Percentiles rank a stretch among this genome's conserved stretches.
Evolutionary conservation across 139 green algal species (phyloP).

Genomic region (Volvox africanus): DNA sequence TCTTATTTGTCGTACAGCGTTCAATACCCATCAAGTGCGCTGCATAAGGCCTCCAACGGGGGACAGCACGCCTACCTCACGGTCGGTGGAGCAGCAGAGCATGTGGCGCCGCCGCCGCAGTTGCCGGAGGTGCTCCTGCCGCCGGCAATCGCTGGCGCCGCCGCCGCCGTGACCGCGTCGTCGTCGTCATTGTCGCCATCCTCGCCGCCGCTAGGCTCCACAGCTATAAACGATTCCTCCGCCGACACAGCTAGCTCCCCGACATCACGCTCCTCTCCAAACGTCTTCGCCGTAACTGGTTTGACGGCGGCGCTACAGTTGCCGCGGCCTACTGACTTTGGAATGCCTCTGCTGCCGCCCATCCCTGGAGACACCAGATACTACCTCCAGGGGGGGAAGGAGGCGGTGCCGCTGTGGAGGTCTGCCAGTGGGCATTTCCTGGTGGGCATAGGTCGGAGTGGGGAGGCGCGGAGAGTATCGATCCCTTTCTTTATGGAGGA

Average conservation of each 20-base stretch:
- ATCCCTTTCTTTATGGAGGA: too few relatives aligned
- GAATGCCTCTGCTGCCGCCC: constrained; percentile 30
- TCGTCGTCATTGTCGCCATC: neutral
- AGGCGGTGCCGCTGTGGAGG: constrained; percentile 53
- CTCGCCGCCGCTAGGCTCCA: too few relatives aligned
- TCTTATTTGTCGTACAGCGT: constrained; percentile 12
- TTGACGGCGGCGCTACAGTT: neutral
- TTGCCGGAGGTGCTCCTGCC: neutral
- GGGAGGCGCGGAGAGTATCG: too few relatives aligned
- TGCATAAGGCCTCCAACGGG: constrained; percentile 42
- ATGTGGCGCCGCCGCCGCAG: neutral
- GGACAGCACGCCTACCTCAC: constrained; percentile 48
- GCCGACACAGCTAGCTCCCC: too few relatives aligned
- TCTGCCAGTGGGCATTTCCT: constrained; percentile 49
- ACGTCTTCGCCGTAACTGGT: too few relatives aligned
- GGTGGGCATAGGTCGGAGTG: neutral
- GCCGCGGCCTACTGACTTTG: neutral
- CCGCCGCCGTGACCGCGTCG: neutral
- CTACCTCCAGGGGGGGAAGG: neutral
- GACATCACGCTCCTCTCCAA: too few relatives aligned
- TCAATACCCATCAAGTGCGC: constrained; percentile 20
- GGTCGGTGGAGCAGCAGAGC: neutral
- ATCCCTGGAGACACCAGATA: constrained; percentile 21
- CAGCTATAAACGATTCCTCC: too few relatives aligned
- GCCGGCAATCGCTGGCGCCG: neutral